Percentiles rank a stretch among this genome's conserved stretches.
Evolutionary conservation across 1,284 basidiomycete genomes (phyloP).

Genomic region (Boletus semigastroideus): DNA sequence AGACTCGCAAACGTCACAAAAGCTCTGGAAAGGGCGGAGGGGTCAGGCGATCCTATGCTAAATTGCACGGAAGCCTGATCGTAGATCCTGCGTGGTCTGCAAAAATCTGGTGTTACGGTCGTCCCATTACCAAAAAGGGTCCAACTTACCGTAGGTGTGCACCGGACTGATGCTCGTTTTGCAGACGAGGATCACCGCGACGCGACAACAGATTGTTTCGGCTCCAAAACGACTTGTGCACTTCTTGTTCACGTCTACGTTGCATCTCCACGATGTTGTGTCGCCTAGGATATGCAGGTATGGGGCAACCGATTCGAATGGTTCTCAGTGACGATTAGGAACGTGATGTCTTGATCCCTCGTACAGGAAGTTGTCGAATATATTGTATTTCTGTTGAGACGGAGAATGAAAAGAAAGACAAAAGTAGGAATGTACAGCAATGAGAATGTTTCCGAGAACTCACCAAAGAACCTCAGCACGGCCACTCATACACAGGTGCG

Average conservation of each 20-base stretch:
- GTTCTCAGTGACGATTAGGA: too few species aligned
- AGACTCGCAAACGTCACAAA: neutral
- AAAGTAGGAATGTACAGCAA: too few species aligned
- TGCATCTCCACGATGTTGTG: neutral
- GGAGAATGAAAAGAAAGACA: too few species aligned
- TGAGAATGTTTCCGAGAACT: too few species aligned
- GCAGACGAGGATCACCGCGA: neutral
- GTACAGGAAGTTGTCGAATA: too few species aligned
- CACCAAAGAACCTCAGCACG: too few species aligned
- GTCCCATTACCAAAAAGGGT: neutral
- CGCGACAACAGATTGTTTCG: too few species aligned
- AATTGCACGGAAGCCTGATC: neutral
- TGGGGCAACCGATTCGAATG: too few species aligned
- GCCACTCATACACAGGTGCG: too few species aligned
- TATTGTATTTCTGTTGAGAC: too few species aligned
- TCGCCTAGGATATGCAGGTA: neutral
- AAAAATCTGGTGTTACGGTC: neutral
- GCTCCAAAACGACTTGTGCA: too few species aligned
- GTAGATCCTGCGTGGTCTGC: neutral
- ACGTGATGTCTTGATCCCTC: too few species aligned
- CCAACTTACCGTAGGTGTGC: neutral
- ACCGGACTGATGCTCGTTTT: neutral
- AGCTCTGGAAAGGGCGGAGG: neutral
- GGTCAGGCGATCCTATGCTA: neutral
- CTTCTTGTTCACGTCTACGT: neutral